A percentile compares a stretch with the other conserved stretches of the same genome.
phyloP scores from a whole-genome alignment of 2,329 filamentous ascomycete species.

The Fusarium beomiforme region DNA sequence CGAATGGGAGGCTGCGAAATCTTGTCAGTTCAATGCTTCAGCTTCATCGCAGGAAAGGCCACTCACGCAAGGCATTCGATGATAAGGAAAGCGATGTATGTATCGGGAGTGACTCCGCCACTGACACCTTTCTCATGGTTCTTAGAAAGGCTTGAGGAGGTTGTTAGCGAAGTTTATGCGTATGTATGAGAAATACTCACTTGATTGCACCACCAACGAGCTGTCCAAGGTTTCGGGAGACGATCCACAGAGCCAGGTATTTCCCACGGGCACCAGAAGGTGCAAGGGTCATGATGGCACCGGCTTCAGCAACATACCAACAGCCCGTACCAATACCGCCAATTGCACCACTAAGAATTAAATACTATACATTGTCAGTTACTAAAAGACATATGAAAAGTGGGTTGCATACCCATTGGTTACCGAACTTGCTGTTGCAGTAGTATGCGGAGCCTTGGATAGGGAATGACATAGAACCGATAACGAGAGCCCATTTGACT shows the following conservation, averaged over 20 bases:
- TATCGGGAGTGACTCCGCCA: slow-evolving; percentile 4
- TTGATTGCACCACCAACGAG: slow-evolving; percentile 11
- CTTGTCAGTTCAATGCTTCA: too few relatives aligned
- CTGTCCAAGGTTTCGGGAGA: slow-evolving; percentile 2
- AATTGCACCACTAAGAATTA: background rate
- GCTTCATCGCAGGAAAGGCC: rapidly evolving
- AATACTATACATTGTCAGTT: background rate
- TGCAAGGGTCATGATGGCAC: slow-evolving; percentile 59
- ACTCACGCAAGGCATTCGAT: slow-evolving; percentile 8
- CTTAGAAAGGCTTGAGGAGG: background rate
- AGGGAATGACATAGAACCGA: slow-evolving; percentile 1
- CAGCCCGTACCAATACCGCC: slow-evolving; percentile 51
- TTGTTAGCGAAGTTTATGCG: rapidly evolving
- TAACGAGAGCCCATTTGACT: slow-evolving; percentile 10
- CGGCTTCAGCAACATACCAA: slow-evolving; percentile 61
- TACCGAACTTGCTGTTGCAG: slow-evolving; percentile 13
- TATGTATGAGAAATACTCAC: background rate
- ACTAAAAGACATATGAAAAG: rapidly evolving
- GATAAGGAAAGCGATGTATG: slow-evolving; percentile 13
- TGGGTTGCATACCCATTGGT: background rate
- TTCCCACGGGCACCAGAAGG: slow-evolving; percentile 58
- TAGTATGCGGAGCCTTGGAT: slow-evolving; percentile 5
- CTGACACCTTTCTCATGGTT: slow-evolving; percentile 6
- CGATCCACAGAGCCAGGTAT: slow-evolving; percentile 46
- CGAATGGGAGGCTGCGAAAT: slow-evolving; percentile 1